A percentile compares a stretch with the other conserved stretches of the same genome.
These are phyloP conservation scores for Wickerhamomyces silvicola DNA, from an alignment of 805 yeast species.

Conservation along the genomic window DNA sequence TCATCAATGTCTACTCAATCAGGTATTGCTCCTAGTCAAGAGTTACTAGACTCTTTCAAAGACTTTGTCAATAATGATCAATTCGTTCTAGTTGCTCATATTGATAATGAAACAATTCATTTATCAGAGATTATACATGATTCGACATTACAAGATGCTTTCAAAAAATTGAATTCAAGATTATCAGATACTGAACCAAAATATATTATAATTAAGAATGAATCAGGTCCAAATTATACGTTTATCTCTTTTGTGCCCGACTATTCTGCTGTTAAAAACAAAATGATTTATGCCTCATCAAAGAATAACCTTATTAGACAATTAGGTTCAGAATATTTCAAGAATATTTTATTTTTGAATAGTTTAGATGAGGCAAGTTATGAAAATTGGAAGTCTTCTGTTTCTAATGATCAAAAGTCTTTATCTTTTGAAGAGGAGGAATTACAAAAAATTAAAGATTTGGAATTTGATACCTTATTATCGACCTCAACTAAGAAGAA, in stretches of 20 bases:
- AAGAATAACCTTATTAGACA: conserved; percentile 70
- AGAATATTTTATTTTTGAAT: conserved; percentile 28
- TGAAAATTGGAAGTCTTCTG: conserved; percentile 39
- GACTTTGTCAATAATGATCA: conserved; percentile 27
- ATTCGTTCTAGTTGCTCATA: conserved; percentile 32
- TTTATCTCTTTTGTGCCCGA: conserved; percentile 89
- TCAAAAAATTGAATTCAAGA: conserved; percentile 25
- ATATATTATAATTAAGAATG: conserved; percentile 43
- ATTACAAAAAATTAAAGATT: conserved; percentile 37
- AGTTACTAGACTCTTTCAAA: conserved; percentile 40
- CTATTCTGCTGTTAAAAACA: conserved; percentile 67
- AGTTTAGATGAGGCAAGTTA: conserved; percentile 30
- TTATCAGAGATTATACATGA: conserved; percentile 28
- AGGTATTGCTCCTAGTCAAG: conserved; percentile 45
- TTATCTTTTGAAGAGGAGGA: conserved; percentile 55
- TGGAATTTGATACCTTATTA: conserved; percentile 31
- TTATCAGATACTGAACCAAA: conserved; percentile 35
- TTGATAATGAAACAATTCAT: conserved; percentile 29
- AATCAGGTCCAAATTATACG: conserved; percentile 26
- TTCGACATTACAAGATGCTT: conserved; percentile 29
- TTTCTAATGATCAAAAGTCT: conserved; percentile 35
- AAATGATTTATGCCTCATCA: conserved; percentile 93
- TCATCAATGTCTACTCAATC: conserved; percentile 56
- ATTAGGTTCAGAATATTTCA: conserved; percentile 49
- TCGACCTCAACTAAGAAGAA: conserved; percentile 25